Percentiles rank a stretch among this genome's conserved stretches.
Conservation (phyloP, 2,329 filamentous ascomycete species). For the Ceratocystiopsis brevicomis region DNA sequence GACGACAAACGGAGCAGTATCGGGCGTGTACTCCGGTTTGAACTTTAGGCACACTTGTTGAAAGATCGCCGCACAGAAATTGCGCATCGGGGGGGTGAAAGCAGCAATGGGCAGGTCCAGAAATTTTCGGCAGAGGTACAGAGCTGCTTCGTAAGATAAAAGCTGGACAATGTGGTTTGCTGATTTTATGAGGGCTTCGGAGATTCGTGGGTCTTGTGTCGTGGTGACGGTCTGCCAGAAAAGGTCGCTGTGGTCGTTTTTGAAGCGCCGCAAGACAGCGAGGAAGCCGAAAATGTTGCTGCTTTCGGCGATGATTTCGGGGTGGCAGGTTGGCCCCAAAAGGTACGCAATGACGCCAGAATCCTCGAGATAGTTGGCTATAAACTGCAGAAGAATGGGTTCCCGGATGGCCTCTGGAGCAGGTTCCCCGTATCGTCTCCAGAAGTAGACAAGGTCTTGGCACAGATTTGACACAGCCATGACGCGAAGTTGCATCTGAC, state of each 20-base stretch:
- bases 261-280: conserved; percentile 59
- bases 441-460: conserved; percentile 46
- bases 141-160: conserved; percentile 28
- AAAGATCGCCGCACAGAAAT: conserved; percentile 41
- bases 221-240: conserved; percentile 71
- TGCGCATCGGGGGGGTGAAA: conserved; percentile 42
- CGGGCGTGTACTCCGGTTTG: neutral
- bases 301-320: conserved; percentile 67
- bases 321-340: conserved; percentile 76
- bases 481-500: conserved; percentile 80
- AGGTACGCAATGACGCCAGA: conserved; percentile 70
- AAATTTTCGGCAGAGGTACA: conserved; percentile 56
- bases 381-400: conserved; percentile 38
- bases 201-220: conserved; percentile 69
- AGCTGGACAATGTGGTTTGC: conserved; percentile 27
- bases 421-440: conserved; percentile 34
- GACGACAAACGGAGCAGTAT: conserved; percentile 27
- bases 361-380: conserved; percentile 49
- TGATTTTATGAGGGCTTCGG: conserved; percentile 60
- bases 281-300: conserved; percentile 77
- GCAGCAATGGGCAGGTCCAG: conserved; percentile 40
- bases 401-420: conserved; percentile 18
- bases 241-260: conserved; percentile 50
- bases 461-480: conserved; percentile 61
- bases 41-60: conserved; percentile 17